Evolutionary conservation across 2,329 filamentous ascomycete species (phyloP), one percentile per base, ranked within the genome.

Genomic region (Xylaria arbuscula): DNA sequence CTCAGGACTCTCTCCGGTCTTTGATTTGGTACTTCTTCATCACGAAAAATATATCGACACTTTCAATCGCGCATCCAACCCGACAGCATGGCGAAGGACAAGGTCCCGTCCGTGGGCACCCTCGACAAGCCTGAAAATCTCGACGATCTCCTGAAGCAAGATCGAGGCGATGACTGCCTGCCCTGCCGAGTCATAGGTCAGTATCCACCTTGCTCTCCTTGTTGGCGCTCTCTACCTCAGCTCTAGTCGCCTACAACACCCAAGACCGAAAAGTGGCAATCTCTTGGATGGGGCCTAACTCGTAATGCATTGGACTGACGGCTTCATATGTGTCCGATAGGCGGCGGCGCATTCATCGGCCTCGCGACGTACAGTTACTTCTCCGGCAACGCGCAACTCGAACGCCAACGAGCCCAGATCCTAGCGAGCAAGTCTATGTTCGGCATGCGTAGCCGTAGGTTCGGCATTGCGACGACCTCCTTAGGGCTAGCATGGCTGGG

Each of bases 321-420:
- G 57, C 40, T 67, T 36, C 13, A 32, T n/a, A 57, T 36, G 45
- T 60, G 17, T 59, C 45, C 32, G 24, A 64, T 73, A 94, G 92
- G 92, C 53, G 90, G 91, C 76, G 86, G 89, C 47, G 91, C 92
- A 0, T 93, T 96, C 71, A 83, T 93, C 64, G 91, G 91, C 1
- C 87, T 95, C 17, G 92, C 89, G 3, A 89, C 85, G 0, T 96
- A 94, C 81, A 94, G 89, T 79, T 94, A 94, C 81, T 83, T 89
- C 69, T 92, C 91, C 2, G 93, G 93, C 66, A 91, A 90, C 80
- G 83, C 84, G 59, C 92, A 94, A 79, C 87, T 96, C 36, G 86
- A 89, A 74, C 84, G 85, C 74, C 90, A 93, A 78, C 85, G 87
- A 69, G 83, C 85, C n/a, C 80, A 82, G 68, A 93, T 94, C 70